These are phyloP conservation scores for Cryptosporidium viatorum DNA, from an alignment of 169 alveolate genomes.

Conservation along the genomic window DNA sequence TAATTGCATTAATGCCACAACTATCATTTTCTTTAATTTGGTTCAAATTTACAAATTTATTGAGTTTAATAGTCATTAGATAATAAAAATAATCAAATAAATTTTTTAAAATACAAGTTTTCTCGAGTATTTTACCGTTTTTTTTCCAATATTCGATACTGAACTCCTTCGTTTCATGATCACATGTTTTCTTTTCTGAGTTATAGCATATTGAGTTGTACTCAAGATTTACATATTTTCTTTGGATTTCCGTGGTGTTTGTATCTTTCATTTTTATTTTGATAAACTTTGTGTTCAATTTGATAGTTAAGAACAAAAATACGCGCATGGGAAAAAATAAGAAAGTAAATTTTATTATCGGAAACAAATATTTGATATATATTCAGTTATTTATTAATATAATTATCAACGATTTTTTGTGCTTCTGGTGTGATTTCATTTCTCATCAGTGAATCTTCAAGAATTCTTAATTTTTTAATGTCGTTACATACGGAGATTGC, in stretches of 20 bases:
- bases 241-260: background rate
- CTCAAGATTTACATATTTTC: background rate
- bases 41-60: background rate
- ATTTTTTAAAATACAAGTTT: background rate
- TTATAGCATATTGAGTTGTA: background rate
- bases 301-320: background rate
- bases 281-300: background rate
- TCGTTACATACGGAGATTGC: constrained; percentile 36
- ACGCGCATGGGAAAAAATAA: constrained; percentile 13
- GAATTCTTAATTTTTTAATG: constrained; percentile 11
- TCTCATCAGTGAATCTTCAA: constrained; percentile 23
- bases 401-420: constrained; percentile 26
- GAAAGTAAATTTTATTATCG: background rate
- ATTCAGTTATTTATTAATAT: background rate
- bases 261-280: background rate
- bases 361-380: background rate
- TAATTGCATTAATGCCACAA: background rate
- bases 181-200: background rate
- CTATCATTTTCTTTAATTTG: background rate
- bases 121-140: background rate
- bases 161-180: background rate
- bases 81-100: background rate
- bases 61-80: background rate
- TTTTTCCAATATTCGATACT: constrained; percentile 47
- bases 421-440: constrained; percentile 38